Base-by-base conservation (phyloP, 2,329 filamentous ascomycete genomes). In the Sporothrix dimorphospora region DNA sequence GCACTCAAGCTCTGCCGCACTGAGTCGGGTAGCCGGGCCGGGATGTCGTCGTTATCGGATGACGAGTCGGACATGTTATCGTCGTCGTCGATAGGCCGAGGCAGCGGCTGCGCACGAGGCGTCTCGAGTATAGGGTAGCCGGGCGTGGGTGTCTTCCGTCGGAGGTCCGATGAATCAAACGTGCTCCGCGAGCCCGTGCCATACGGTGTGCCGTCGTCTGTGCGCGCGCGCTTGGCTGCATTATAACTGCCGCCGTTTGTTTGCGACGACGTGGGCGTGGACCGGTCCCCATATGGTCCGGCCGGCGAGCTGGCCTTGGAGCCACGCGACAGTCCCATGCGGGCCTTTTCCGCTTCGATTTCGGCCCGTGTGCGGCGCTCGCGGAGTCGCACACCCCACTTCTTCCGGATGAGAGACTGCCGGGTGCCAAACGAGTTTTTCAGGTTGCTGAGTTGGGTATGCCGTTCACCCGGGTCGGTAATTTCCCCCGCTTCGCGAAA, bases 391-490 rank as follows among this genome's bases (percentile, higher is more conserved):
- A 89, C 86, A n/a, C 87, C 87, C 73, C 85, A 89, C 73, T 84
- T 88, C 77, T 87, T 89, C 14, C 87, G 83, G 3, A 87, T 85
- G n/a, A 82, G 82, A 70, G 85, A 88, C 77, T 88, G 86, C 72
- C 86, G 87, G 3, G 86, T 88, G 57, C 85, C 85, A 75, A 86
- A 87, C 3, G 83, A 83, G 74, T 88, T 89, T 53, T 84, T 84
- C 1, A 88, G 75, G 11, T 80, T 83, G 0, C 82, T 81, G 0
- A 88, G 69, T 63, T 75, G 79, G 0, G 19, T 74, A 72, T 74
- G 80, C 67, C 76, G 79, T 74, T 76, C 77, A 55, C 72, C 75
- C 1, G 79, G 78, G 49, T 85, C 81, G 0, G 76, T 71, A 11
- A 86, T 79, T 3, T 51, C 24, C 72, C 82, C 79, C 0, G 83